Conservation (phyloP, 768 basidiomycete genomes). For the Macrolepiota albuminosa region DNA sequence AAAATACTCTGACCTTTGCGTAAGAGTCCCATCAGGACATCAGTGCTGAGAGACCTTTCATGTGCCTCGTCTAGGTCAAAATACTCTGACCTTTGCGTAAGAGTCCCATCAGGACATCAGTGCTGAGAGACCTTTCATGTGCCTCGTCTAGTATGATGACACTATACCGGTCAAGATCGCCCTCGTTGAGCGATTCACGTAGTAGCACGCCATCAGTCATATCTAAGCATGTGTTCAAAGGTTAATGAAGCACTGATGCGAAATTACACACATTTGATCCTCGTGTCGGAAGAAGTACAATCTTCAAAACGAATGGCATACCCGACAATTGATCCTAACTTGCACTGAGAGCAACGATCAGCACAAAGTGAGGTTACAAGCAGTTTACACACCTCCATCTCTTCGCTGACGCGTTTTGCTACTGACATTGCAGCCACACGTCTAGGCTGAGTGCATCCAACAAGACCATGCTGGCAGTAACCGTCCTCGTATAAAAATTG, state of each 20-base stretch:
- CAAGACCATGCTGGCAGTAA: slow-evolving; percentile 82
- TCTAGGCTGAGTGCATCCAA: slow-evolving; percentile 97
- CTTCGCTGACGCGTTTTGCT: slow-evolving; percentile 99
- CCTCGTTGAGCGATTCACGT: slow-evolving; percentile 97
- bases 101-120: slow-evolving; percentile 97
- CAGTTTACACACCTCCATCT: slow-evolving; percentile 77
- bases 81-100: slow-evolving; percentile 85
- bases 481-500: slow-evolving; percentile 98
- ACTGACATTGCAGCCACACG: slow-evolving; percentile 99
- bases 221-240: slow-evolving; percentile 40
- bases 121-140: slow-evolving; percentile 95
- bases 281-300: slow-evolving; percentile 89
- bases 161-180: slow-evolving; percentile 95
- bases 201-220: slow-evolving; percentile 99
- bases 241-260: neutral
- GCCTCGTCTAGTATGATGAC: slow-evolving; percentile 99
- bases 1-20: slow-evolving; percentile 68
- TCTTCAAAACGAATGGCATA: slow-evolving; percentile 99
- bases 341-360: slow-evolving; percentile 47
- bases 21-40: slow-evolving; percentile 95
- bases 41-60: slow-evolving; percentile 94
- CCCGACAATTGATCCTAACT: slow-evolving; percentile 86
- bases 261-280: slow-evolving; percentile 81
- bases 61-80: slow-evolving; percentile 99
- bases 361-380: neutral